A percentile compares a stretch with the other conserved stretches of the same genome.
These are phyloP conservation scores for Cryphonectria radicalis DNA, from an alignment of 2,329 filamentous ascomycete genomes.

Conservation along the genomic window DNA sequence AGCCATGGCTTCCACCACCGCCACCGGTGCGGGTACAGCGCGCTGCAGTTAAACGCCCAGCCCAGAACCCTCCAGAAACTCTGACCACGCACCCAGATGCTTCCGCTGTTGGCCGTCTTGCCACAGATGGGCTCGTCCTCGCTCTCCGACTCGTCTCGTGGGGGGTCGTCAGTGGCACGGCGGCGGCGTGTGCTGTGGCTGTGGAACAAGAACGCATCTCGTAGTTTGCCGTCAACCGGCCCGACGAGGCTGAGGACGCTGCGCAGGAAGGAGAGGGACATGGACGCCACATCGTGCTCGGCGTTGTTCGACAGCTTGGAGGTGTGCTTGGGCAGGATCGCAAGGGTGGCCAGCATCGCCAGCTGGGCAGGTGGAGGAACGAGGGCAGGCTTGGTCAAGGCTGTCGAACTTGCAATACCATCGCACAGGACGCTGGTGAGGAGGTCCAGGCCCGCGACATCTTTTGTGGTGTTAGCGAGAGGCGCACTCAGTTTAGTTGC, in stretches of 20 bases:
- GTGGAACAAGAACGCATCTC: slow-evolving; percentile 73
- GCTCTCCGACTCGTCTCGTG: slow-evolving; percentile 37
- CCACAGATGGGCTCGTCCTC: slow-evolving; percentile 60
- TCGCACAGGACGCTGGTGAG: slow-evolving; percentile 66
- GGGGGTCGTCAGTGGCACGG: slow-evolving; percentile 36
- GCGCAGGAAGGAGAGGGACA: slow-evolving; percentile 72
- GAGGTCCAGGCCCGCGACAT: slow-evolving; percentile 63
- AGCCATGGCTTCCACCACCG: slow-evolving; percentile 81
- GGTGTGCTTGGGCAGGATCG: slow-evolving; percentile 80
- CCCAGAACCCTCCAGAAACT: slow-evolving; percentile 90
- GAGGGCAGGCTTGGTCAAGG: slow-evolving; percentile 50
- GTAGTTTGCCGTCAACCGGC: slow-evolving; percentile 70
- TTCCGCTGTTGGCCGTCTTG: slow-evolving; percentile 64
- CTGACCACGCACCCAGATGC: slow-evolving; percentile 75
- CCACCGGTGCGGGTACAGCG: slow-evolving; percentile 75
- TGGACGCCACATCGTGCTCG: slow-evolving; percentile 64
- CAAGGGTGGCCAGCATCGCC: slow-evolving; percentile 76
- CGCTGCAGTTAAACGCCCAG: slow-evolving; percentile 92
- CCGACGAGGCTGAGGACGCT: slow-evolving; percentile 68
- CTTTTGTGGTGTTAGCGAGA: slow-evolving; percentile 39
- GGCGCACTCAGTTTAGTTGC: background rate
- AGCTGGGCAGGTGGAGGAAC: slow-evolving; percentile 75
- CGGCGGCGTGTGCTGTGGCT: slow-evolving; percentile 36
- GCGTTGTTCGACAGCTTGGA: slow-evolving; percentile 69
- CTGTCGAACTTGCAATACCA: slow-evolving; percentile 43